Evolutionary conservation across 495 filamentous ascomycete species (phyloP).

Genomic region (Parmelia sp.): DNA sequence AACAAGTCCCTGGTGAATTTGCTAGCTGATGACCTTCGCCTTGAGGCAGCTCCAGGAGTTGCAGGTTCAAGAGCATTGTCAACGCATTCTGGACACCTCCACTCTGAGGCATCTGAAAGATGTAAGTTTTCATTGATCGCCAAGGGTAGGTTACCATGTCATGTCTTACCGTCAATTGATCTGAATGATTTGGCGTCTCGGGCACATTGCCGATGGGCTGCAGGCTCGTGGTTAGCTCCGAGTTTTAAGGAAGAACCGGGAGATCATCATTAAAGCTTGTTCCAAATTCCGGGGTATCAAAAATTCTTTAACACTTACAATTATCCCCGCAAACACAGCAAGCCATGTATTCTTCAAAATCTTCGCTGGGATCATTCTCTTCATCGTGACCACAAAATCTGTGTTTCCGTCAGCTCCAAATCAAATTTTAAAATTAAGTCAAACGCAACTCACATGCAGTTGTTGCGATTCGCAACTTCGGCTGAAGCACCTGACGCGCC

Average conservation of each 20-base stretch:
- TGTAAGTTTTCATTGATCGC: slow-evolving; percentile 2
- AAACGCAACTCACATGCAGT: slow-evolving; percentile 57
- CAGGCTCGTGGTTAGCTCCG: slow-evolving; percentile 29
- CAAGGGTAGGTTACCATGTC: slow-evolving; percentile 16
- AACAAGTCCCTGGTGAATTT: slow-evolving; percentile 68
- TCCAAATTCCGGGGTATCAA: slow-evolving; percentile 25
- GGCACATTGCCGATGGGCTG: slow-evolving; percentile 92
- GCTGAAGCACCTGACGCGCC: slow-evolving; percentile 58
- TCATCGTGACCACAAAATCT: slow-evolving; percentile 78
- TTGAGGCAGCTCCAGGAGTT: slow-evolving; percentile 34
- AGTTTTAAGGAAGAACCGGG: slow-evolving; percentile 34
- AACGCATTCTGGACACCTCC: slow-evolving; percentile 77
- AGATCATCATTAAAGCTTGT: slow-evolving; percentile 29
- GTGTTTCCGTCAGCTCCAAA: slow-evolving; percentile 10
- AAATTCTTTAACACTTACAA: slow-evolving; percentile 54
- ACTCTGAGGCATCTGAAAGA: slow-evolving; percentile 51
- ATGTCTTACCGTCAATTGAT: slow-evolving; percentile 56
- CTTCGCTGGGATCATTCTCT: slow-evolving; percentile 76
- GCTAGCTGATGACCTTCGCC: slow-evolving; percentile 40
- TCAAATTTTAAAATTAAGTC: slow-evolving; percentile 8
- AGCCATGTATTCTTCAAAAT: slow-evolving; percentile 78
- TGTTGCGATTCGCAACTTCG: slow-evolving; percentile 53
- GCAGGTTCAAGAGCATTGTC: slow-evolving; percentile 56
- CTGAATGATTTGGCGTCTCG: slow-evolving; percentile 67
- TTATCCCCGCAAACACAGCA: slow-evolving; percentile 82